Percentiles rank a stretch among this genome's conserved stretches.
Evolutionary conservation across 2,329 filamentous ascomycete species (phyloP).

Genomic region (Thelonectria discophora): DNA sequence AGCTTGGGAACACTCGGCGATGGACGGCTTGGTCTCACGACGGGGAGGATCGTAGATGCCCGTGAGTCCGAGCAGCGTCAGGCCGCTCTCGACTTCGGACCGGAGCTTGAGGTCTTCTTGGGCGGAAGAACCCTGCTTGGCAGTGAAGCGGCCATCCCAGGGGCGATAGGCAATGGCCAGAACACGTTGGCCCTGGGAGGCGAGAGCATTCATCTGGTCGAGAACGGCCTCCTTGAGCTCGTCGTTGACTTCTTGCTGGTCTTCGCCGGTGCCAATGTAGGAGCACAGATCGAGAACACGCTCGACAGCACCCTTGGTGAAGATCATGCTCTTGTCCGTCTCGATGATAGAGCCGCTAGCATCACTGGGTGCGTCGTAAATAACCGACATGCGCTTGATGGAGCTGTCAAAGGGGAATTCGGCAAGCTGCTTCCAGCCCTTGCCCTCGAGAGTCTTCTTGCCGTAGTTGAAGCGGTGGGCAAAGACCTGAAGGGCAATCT

Average conservation of each 20-base stretch:
- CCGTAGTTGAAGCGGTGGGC: slow-evolving; percentile 72
- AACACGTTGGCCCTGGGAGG: slow-evolving; percentile 75
- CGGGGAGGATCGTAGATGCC: slow-evolving; percentile 90
- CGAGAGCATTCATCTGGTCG: slow-evolving; percentile 66
- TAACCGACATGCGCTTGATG: slow-evolving; percentile 82
- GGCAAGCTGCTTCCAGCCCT: slow-evolving; percentile 69
- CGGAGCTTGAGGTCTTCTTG: slow-evolving; percentile 61
- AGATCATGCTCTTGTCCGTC: slow-evolving; percentile 60
- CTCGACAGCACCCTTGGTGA: slow-evolving; percentile 71
- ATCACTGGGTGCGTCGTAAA: slow-evolving; percentile 64
- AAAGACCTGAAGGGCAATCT: slow-evolving; percentile 80
- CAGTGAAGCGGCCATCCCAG: slow-evolving; percentile 59
- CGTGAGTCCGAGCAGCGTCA: slow-evolving; percentile 81
- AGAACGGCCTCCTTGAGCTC: slow-evolving; percentile 61
- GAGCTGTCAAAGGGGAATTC: slow-evolving; percentile 83
- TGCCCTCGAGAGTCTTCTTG: slow-evolving; percentile 60
- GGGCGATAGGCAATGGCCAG: slow-evolving; percentile 75
- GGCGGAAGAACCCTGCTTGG: slow-evolving; percentile 46
- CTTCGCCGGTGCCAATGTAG: slow-evolving; percentile 54
- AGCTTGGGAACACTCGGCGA: slow-evolving; percentile 74
- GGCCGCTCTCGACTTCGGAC: slow-evolving; percentile 69
- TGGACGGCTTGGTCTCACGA: slow-evolving; percentile 78
- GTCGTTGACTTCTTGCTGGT: slow-evolving; percentile 58
- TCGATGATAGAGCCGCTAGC: slow-evolving; percentile 51
- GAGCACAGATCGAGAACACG: slow-evolving; percentile 66